Evolutionary conservation across 257 asterid species (phyloP).

Genomic region (Rhazya stricta): DNA sequence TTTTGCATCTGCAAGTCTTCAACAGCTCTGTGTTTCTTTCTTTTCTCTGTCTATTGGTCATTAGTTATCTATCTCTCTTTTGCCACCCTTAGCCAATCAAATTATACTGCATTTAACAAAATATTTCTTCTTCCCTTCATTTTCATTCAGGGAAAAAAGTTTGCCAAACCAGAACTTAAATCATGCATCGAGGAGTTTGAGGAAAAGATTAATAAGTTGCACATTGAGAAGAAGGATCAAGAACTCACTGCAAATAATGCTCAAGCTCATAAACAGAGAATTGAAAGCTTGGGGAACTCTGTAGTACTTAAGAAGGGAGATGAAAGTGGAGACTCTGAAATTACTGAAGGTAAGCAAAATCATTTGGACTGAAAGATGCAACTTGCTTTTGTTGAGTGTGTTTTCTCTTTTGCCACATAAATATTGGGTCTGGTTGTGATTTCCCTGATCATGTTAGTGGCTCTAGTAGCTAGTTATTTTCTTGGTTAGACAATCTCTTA

Average conservation of each 20-base stretch:
- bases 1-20: background rate
- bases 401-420: background rate
- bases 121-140: conserved; percentile 3
- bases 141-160: conserved; percentile 68
- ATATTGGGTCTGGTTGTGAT: background rate
- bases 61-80: background rate
- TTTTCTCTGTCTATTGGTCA: background rate
- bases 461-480: background rate
- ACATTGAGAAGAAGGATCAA: conserved; percentile 81
- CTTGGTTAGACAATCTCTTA: background rate
- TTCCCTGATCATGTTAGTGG: background rate
- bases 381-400: background rate
- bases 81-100: background rate
- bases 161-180: conserved; percentile 82
- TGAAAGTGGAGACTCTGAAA: conserved; percentile 57
- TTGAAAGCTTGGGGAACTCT: conserved; percentile 39
- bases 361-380: background rate
- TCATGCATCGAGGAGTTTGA: conserved; percentile 87
- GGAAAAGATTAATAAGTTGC: conserved; percentile 65
- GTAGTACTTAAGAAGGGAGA: conserved; percentile 35
- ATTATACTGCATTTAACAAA: background rate
- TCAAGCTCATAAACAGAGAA: conserved; percentile 63
- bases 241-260: conserved; percentile 73
- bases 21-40: background rate
- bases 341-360: conserved; percentile 54